phyloP scores from a whole-genome alignment of 495 filamentous ascomycete genomes.

The Penicillium canariense region DNA sequence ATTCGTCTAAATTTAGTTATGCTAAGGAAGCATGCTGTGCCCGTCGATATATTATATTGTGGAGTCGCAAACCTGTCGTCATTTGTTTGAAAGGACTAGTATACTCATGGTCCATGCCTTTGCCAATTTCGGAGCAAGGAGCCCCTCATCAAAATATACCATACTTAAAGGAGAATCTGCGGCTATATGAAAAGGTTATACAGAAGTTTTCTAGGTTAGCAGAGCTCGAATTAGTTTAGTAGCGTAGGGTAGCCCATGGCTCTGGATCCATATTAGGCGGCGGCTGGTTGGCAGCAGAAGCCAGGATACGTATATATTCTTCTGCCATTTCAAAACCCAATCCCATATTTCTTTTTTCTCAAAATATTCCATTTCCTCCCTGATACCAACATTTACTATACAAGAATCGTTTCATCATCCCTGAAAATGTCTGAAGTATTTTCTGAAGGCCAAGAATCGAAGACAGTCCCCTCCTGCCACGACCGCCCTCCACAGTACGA shows the following conservation, averaged over 20 bases:
- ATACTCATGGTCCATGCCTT: too few species aligned
- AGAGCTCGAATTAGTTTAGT: not conserved
- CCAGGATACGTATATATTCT: not conserved
- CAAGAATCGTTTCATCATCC: not conserved
- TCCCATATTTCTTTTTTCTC: not conserved
- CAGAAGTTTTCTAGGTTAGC: not conserved
- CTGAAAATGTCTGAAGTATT: not conserved
- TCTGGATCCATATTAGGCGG: not conserved
- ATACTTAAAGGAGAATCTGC: not conserved
- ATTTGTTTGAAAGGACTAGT: too few species aligned
- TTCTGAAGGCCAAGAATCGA: constrained; percentile 8
- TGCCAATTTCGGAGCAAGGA: too few species aligned
- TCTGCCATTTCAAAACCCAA: not conserved
- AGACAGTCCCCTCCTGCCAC: constrained; percentile 1
- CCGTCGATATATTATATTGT: too few species aligned
- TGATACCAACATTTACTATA: not conserved
- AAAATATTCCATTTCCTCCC: not conserved
- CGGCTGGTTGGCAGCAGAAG: constrained; percentile 2
- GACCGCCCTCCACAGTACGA: constrained; percentile 10
- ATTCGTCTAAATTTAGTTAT: too few species aligned
- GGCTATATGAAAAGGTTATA: not conserved
- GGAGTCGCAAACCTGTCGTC: too few species aligned
- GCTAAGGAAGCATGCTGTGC: too few species aligned
- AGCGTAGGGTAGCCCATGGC: not conserved
- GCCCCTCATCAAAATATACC: not conserved